Evolutionary conservation across 2,329 filamentous ascomycete species (phyloP).

Genomic region (Colletotrichum aenigma): DNA sequence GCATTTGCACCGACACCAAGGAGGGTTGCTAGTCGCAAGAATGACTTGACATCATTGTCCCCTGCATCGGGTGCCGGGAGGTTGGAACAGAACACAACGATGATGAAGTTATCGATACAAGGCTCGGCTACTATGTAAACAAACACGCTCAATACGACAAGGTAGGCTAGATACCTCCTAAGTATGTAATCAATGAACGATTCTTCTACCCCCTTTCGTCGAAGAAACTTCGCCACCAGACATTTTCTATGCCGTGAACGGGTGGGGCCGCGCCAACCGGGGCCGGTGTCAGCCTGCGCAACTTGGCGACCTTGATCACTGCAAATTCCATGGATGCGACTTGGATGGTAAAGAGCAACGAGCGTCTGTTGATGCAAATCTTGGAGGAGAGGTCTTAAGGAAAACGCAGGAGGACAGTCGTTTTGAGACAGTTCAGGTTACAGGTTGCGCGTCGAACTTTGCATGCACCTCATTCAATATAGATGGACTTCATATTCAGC

Average conservation of each 20-base stretch:
- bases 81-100: not conserved
- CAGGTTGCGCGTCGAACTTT: not conserved
- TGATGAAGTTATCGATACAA: not conserved
- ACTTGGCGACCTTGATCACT: not conserved
- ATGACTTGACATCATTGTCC: not conserved
- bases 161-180: not conserved
- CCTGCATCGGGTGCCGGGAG: not conserved
- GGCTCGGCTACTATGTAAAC: not conserved
- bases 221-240: not conserved
- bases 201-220: not conserved
- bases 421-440: not conserved
- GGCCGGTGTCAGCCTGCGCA: not conserved
- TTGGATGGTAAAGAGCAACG: not conserved
- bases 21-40: not conserved
- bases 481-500: not conserved
- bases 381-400: not conserved
- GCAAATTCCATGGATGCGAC: not conserved
- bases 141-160: fast-evolving
- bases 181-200: not conserved
- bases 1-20: not conserved
- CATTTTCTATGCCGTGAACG: not conserved
- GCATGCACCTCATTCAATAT: not conserved
- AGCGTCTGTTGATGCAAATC: not conserved
- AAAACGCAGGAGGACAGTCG: not conserved
- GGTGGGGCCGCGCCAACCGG: not conserved